Conservation (phyloP, 2,329 filamentous ascomycete species). For the Periconia sp. region DNA sequence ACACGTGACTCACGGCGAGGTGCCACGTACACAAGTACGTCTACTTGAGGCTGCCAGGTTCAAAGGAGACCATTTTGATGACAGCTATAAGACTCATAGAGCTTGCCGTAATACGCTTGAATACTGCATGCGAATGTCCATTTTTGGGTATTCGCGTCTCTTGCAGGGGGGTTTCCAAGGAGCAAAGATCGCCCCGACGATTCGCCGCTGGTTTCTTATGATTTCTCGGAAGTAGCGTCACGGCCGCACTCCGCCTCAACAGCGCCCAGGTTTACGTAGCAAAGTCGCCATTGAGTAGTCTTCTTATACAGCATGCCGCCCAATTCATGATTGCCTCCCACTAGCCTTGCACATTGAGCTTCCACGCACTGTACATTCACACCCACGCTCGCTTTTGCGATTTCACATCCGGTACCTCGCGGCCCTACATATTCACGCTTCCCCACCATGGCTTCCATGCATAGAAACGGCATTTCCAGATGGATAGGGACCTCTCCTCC, state of each 20-base stretch:
- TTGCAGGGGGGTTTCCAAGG: conserved; percentile 11
- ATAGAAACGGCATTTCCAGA: conserved; percentile 67
- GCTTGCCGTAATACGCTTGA: too few relatives aligned
- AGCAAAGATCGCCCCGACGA: conserved; percentile 7
- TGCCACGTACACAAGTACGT: too few relatives aligned
- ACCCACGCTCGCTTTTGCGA: conserved; percentile 4
- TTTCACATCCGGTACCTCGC: conserved; percentile 12
- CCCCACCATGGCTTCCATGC: conserved; percentile 55
- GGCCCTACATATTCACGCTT: conserved; percentile 21
- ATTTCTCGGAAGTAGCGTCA: conserved; percentile 35
- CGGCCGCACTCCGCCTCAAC: conserved; percentile 33
- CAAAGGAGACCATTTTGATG: too few relatives aligned
- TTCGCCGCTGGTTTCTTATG: conserved; percentile 19
- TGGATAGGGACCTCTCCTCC: conserved; percentile 90
- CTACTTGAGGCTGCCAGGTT: too few relatives aligned
- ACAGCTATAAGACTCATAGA: too few relatives aligned
- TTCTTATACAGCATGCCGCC: conserved; percentile 36
- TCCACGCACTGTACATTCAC: too few relatives aligned
- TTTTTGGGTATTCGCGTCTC: background rate
- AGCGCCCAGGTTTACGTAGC: conserved; percentile 37
- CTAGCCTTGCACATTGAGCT: conserved; percentile 8
- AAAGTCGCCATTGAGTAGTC: conserved; percentile 27
- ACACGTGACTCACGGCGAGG: conserved; percentile 1
- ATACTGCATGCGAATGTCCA: too few relatives aligned
- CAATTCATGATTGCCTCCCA: conserved; percentile 30